Evolutionary conservation across 768 basidiomycete species (phyloP), one percentile per base, ranked within the genome.

Genomic region (Ramaria sp.): DNA sequence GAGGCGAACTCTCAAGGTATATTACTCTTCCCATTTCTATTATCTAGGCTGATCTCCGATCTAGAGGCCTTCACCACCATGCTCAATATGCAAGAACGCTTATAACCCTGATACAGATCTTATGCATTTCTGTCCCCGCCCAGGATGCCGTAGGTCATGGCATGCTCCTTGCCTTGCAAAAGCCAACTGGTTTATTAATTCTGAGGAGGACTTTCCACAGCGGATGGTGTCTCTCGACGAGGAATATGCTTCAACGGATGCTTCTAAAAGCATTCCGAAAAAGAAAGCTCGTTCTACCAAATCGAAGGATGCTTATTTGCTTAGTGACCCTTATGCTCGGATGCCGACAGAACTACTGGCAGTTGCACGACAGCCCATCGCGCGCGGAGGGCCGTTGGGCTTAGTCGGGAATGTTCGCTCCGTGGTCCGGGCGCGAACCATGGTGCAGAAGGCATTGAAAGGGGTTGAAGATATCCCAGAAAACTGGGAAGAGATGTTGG

Each of bases 101-200:
- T 83, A 82, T 58, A 67, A 66, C 27, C 76, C 79, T 0, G 69
- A 74, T 48, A 50, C 47, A n/a, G 59, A 61, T 5, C 37, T 76
- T 6, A 78, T 78, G 66, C 78, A 82, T 51, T 79, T 79, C 51
- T 83, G 82, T 59, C 78, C 80, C 0, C 73, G 76, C 0, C 76
- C 74, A 0, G 52, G 58, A 0, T 83, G 82, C 57, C 63, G 70
- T 10, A 69, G 61, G 3, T 71, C 67, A 7, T 82, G 73, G 56
- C 82, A 83, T 60, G 67, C 70, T 10, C 22, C 58, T 0, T 83
- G 82, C 55, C 63, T 83, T 3, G 18, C 69, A 10, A 60, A 59
- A 12, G 43, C 55, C 3, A 66, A 64, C 1, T 66, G 61, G 53
- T 28, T 45, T 28, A 34, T 55, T 25, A 55, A 34, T 5, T 45